These are phyloP conservation scores for Oxytropis ochrocephala DNA, from an alignment of 306 rosid genomes.

Conservation along the genomic window DNA sequence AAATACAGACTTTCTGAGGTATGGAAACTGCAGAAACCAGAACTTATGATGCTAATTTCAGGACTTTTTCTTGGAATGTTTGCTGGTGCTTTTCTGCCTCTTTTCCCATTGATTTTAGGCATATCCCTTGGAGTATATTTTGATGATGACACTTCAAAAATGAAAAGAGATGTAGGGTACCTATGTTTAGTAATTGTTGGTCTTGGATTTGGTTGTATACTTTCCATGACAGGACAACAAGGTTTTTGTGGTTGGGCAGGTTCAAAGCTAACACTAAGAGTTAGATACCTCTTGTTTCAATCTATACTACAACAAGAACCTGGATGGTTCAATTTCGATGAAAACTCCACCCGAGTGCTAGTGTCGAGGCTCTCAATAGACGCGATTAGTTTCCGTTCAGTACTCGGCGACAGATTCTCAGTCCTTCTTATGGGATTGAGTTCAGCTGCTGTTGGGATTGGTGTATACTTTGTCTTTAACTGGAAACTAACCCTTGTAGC, in stretches of 20 bases:
- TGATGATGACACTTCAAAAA: constrained; percentile 18
- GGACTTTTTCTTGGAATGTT: constrained; percentile 67
- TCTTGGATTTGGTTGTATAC: constrained; percentile 71
- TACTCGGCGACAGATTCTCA: constrained; percentile 69
- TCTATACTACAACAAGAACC: constrained; percentile 89
- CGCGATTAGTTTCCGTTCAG: constrained; percentile 60
- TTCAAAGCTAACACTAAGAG: constrained; percentile 72
- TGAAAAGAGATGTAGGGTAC: constrained; percentile 38
- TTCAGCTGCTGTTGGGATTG: constrained; percentile 71
- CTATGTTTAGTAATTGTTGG: constrained; percentile 68
- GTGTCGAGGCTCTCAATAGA: constrained; percentile 70
- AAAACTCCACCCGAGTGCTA: constrained; percentile 70
- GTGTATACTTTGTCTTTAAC: constrained; percentile 43
- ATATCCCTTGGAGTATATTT: constrained; percentile 59
- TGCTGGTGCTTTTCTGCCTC: constrained; percentile 74
- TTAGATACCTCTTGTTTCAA: constrained; percentile 65
- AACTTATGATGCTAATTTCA: constrained; percentile 37
- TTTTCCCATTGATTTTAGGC: constrained; percentile 69
- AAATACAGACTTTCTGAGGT: constrained; percentile 44
- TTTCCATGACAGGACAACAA: constrained; percentile 88
- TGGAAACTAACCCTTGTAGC: constrained; percentile 67
- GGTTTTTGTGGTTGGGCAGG: constrained; percentile 96
- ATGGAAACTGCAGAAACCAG: constrained; percentile 73
- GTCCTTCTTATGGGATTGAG: constrained; percentile 86
- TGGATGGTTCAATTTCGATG: constrained; percentile 87